Conservation (phyloP, 2,329 filamentous ascomycete genomes). For the Colletotrichum trifolii region DNA sequence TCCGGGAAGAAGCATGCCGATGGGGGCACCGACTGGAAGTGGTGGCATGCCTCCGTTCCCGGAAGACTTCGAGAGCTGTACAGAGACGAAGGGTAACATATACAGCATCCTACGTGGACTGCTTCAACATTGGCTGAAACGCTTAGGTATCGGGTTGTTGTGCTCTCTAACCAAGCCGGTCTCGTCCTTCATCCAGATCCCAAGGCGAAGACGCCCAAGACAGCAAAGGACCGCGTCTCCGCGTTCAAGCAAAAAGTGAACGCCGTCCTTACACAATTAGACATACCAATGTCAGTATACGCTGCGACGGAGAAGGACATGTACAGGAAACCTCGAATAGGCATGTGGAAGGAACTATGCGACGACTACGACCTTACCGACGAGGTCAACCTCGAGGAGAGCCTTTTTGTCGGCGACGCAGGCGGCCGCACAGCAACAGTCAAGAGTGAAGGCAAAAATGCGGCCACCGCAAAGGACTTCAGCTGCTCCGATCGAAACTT, state of each 20-base stretch:
- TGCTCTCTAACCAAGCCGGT: conserved; percentile 91
- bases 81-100: conserved; percentile 69
- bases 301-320: conserved; percentile 86
- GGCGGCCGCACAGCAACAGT: conserved; percentile 68
- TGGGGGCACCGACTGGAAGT: conserved; percentile 86
- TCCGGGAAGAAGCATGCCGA: conserved; percentile 84
- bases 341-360: conserved; percentile 82
- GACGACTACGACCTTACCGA: conserved; percentile 69
- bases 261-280: conserved; percentile 75
- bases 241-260: conserved; percentile 87
- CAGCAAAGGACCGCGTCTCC: conserved; percentile 69
- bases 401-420: conserved; percentile 92
- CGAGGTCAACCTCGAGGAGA: conserved; percentile 74
- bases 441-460: conserved; percentile 27
- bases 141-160: conserved; percentile 75
- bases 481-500: conserved; percentile 81
- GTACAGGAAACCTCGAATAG: conserved; percentile 86
- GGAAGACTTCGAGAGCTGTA: conserved; percentile 73
- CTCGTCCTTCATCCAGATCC: conserved; percentile 78
- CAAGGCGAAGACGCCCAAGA: conserved; percentile 75
- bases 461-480: conserved; percentile 63
- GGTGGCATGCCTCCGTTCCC: conserved; percentile 85
- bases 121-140: background rate
- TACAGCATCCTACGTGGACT: no score
- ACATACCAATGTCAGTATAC: conserved; percentile 83